A percentile compares a stretch with the other conserved stretches of the same genome.
Conservation (phyloP, 1,139 yeast genomes). For the Debaryomycetaceae sp. region DNA sequence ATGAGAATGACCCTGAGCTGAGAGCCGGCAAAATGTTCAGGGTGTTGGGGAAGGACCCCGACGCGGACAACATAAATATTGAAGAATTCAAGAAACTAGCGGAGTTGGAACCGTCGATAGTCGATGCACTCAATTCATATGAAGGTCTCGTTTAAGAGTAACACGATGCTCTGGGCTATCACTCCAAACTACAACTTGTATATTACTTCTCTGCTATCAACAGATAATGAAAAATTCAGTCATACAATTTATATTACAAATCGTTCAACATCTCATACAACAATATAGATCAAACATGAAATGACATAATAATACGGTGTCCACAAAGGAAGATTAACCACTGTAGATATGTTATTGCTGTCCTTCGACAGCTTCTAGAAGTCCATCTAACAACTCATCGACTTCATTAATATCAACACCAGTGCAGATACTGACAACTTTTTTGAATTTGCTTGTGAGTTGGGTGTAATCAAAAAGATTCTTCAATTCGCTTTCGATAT, state of each 20-base stretch:
- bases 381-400: conserved; percentile 78
- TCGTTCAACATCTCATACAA: not conserved
- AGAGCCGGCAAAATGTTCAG: conserved; percentile 79
- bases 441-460: conserved; percentile 79
- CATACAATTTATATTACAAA: not conserved
- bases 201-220: not conserved
- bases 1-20: conserved; percentile 87
- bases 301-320: conserved; percentile 2
- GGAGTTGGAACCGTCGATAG: conserved; percentile 77
- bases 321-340: conserved; percentile 2
- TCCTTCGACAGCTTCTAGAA: conserved; percentile 87
- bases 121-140: conserved; percentile 74
- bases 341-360: conserved; percentile 14
- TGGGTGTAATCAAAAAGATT: conserved; percentile 52
- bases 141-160: conserved; percentile 61
- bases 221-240: not conserved
- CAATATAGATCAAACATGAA: not conserved
- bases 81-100: conserved; percentile 84
- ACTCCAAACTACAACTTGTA: not conserved
- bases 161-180: not conserved
- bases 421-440: conserved; percentile 87
- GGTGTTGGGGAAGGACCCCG: conserved; percentile 65
- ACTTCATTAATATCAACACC: conserved; percentile 75
- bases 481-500: conserved; percentile 49
- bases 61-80: conserved; percentile 59